Evolutionary conservation across 768 basidiomycete species (phyloP), one percentile per base, ranked within the genome.

Genomic region (Termitomyces titanicus): DNA sequence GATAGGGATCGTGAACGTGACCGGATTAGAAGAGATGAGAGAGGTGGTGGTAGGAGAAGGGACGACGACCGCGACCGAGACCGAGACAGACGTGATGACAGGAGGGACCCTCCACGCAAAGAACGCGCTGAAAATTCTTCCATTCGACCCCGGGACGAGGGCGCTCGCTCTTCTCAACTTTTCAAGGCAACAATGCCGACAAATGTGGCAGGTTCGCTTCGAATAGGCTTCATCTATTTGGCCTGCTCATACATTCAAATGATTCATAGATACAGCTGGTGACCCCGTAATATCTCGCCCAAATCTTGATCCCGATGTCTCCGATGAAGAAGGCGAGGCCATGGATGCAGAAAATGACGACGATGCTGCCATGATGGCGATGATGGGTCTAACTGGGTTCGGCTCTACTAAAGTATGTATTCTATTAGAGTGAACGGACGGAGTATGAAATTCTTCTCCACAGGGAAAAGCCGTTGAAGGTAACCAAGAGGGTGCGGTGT

Each of bases 361-460:
- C 38, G 89, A 90, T 22, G 81, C 82, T 45, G 86, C 83, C 51
- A 92, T 97, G 85, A 90, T 89, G 81, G 83, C 87, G 35, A 80
- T 84, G 78, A 96, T 98, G 92, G 95, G 96, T 39, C 72, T 98
- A 63, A 65, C 71, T 44, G 91, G 92, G 10, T 98, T 98, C 66
- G 93, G 89, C 10, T 79, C 85, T 0, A 96, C 96, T 0, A 97
- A 98, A 78, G 94, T 92, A 63, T 51, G 71, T 59, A 24, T 60
- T 7, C 48, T 57, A 7, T 42, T 15, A 29, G 29, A 33, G 10
- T 33, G n/a, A 4, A 38, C n/a, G 25, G 24, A 13, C 1, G 3
- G 34, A 56, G 12, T 31, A 18, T 42, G 10, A 49, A 44, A 37
- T 49, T 33, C n/a, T 35, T 45, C 38, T 45, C 25, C 50, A 13